phyloP scores from a whole-genome alignment of 441 rosid species.

The Rhodomyrtus psidioides region DNA sequence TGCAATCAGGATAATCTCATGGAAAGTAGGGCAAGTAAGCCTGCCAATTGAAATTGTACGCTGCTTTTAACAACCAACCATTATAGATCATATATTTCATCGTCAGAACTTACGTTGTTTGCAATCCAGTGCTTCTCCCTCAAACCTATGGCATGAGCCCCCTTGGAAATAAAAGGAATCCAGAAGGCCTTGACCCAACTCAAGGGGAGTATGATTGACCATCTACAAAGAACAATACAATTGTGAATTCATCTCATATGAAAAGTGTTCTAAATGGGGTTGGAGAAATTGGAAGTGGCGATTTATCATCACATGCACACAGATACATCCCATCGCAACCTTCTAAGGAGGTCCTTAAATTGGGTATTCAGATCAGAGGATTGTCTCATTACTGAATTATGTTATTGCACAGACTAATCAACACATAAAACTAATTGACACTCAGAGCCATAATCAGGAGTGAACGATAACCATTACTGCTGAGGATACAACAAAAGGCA shows the following conservation, averaged over 20 bases:
- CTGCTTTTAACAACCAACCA: background rate
- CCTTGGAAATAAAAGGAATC: conserved; percentile 59
- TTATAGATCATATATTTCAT: background rate
- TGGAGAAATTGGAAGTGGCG: background rate
- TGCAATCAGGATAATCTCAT: conserved; percentile 78
- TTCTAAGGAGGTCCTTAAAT: background rate
- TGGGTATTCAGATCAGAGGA: background rate
- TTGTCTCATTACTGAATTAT: background rate
- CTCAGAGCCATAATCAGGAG: background rate
- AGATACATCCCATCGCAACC: background rate
- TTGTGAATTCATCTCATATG: background rate
- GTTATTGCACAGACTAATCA: background rate
- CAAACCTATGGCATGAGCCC: conserved; percentile 79
- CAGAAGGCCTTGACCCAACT: conserved; percentile 82
- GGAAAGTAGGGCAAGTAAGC: conserved; percentile 70
- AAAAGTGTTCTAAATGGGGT: background rate
- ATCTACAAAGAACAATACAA: conserved; percentile 34
- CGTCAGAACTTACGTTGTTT: conserved; percentile 44
- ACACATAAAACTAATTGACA: background rate
- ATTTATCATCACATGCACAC: background rate
- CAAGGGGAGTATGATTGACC: conserved; percentile 78
- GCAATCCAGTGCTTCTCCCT: conserved; percentile 81
- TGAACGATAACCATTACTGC: background rate
- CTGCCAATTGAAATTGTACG: conserved; percentile 32
- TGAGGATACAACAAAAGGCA: background rate